phyloP scores from a whole-genome alignment of 768 basidiomycete species.

The Naganishia friedmannii region DNA sequence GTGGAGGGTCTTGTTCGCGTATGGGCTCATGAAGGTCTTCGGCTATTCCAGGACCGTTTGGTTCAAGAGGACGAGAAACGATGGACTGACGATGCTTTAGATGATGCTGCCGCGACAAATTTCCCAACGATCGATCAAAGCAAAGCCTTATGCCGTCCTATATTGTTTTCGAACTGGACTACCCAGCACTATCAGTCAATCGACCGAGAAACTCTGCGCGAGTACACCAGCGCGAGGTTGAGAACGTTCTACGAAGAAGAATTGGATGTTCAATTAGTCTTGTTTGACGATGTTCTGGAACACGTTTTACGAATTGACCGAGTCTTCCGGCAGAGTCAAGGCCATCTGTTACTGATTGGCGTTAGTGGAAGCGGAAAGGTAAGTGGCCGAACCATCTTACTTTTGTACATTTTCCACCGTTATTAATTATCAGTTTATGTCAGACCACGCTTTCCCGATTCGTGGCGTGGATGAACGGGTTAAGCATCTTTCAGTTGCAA shows the following conservation, averaged over 20 bases:
- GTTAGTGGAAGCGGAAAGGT: conserved; percentile 99
- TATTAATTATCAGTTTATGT: not conserved
- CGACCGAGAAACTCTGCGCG: conserved; percentile 84
- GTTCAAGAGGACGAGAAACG: conserved; percentile 85
- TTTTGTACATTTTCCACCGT: conserved; percentile 15
- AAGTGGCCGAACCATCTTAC: conserved; percentile 36
- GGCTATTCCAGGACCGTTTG: conserved; percentile 95
- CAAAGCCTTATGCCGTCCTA: conserved; percentile 82
- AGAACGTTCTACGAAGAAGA: conserved; percentile 99
- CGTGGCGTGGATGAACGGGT: conserved; percentile 99
- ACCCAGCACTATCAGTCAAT: conserved; percentile 95
- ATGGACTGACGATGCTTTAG: conserved; percentile 94
- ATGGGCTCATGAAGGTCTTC: conserved; percentile 96
- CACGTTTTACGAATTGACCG: conserved; percentile 97
- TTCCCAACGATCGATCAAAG: conserved; percentile 89
- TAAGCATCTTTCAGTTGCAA: conserved; percentile 99
- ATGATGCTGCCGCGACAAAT: conserved; percentile 74
- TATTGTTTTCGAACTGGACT: conserved; percentile 98
- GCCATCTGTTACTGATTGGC: conserved; percentile 92
- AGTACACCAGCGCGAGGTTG: conserved; percentile 93
- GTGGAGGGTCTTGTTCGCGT: conserved; percentile 93
- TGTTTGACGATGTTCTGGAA: conserved; percentile 97
- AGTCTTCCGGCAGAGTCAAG: conserved; percentile 97
- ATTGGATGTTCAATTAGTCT: conserved; percentile 90
- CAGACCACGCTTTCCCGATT: conserved; percentile 97